phyloP scores from a whole-genome alignment of 2,329 filamentous ascomycete genomes.

The Pseudopithomyces maydicus region DNA sequence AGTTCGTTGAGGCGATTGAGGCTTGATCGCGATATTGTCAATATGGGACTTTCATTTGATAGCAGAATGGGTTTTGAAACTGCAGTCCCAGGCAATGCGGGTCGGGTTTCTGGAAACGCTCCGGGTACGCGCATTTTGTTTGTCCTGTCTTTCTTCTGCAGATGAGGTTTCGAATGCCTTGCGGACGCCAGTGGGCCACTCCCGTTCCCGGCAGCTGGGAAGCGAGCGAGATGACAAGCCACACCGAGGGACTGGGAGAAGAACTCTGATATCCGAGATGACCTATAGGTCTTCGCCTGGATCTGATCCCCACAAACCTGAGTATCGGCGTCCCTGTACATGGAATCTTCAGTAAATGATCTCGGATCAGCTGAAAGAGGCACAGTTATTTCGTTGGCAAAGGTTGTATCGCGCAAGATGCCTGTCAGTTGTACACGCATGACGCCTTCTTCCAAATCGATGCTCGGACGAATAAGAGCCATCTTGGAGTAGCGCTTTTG shows the following conservation, averaged over 20 bases:
- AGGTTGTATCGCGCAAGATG: slow-evolving; percentile 34
- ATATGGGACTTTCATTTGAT: slow-evolving; percentile 92
- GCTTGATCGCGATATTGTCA: slow-evolving; percentile 81
- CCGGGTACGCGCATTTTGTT: slow-evolving; percentile 53
- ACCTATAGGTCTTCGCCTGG: slow-evolving; percentile 71
- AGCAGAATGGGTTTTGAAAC: slow-evolving; percentile 69
- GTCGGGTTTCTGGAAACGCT: slow-evolving; percentile 55
- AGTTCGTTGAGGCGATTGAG: slow-evolving; percentile 76
- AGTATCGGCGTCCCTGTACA: slow-evolving; percentile 57
- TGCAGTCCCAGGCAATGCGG: slow-evolving; percentile 57
- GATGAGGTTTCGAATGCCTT: slow-evolving; percentile 73
- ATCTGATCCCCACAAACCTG: slow-evolving; percentile 85
- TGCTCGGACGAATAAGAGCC: slow-evolving; percentile 76
- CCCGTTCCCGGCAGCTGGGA: slow-evolving; percentile 65
- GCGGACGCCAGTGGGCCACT: slow-evolving; percentile 60
- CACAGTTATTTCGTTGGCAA: slow-evolving; percentile 44
- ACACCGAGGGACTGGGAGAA: slow-evolving; percentile 78
- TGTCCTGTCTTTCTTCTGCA: slow-evolving; percentile 56
- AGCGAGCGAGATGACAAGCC: slow-evolving; percentile 82
- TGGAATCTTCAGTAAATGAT: slow-evolving; percentile 53
- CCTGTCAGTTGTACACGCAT: slow-evolving; percentile 65
- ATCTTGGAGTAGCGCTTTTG: slow-evolving; percentile 90
- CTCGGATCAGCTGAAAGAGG: slow-evolving; percentile 72
- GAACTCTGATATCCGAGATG: slow-evolving; percentile 70
- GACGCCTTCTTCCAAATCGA: slow-evolving; percentile 72